Evolutionary conservation across 2,329 filamentous ascomycete genomes (phyloP).

Genomic region (Fusarium sp.): DNA sequence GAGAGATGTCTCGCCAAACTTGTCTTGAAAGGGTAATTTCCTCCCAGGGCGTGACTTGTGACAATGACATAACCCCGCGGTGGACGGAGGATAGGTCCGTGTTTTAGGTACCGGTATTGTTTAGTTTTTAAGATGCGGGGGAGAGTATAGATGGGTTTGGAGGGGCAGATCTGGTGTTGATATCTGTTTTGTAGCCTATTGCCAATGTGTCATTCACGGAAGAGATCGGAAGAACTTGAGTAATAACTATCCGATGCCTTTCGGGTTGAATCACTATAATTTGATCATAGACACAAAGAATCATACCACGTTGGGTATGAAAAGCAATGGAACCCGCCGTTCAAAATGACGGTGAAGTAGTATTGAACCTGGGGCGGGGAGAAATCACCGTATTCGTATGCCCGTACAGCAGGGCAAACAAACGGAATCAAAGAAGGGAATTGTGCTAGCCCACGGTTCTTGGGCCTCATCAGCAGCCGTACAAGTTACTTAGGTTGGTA

Average conservation of each 20-base stretch:
- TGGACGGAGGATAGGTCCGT: conserved; percentile 28
- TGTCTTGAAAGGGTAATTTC: conserved; percentile 39
- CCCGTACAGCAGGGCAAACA: conserved; percentile 4
- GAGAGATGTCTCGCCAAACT: conserved; percentile 10
- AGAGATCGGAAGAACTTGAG: neutral
- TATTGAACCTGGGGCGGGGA: neutral
- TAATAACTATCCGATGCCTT: neutral
- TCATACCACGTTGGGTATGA: conserved; percentile 3
- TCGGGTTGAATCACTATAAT: neutral
- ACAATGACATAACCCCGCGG: conserved; percentile 16
- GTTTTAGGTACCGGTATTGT: conserved; percentile 23
- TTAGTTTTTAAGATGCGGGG: conserved; percentile 23
- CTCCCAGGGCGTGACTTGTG: conserved; percentile 22
- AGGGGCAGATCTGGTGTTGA: conserved; percentile 19
- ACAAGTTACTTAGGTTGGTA: conserved; percentile 18
- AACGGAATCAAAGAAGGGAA: conserved; percentile 5
- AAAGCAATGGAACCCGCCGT: conserved; percentile 1
- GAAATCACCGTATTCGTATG: conserved; percentile 39
- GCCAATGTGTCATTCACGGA: neutral
- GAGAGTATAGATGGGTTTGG: conserved; percentile 1
- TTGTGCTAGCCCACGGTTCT: conserved; percentile 9
- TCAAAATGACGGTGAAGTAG: conserved; percentile 37
- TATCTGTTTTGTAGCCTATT: neutral
- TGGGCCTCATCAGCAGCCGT: neutral
- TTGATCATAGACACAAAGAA: neutral